Percentiles rank a stretch among this genome's conserved stretches.
Evolutionary conservation across 2,329 filamentous ascomycete genomes (phyloP).

Genomic region (Penicillium sp.): DNA sequence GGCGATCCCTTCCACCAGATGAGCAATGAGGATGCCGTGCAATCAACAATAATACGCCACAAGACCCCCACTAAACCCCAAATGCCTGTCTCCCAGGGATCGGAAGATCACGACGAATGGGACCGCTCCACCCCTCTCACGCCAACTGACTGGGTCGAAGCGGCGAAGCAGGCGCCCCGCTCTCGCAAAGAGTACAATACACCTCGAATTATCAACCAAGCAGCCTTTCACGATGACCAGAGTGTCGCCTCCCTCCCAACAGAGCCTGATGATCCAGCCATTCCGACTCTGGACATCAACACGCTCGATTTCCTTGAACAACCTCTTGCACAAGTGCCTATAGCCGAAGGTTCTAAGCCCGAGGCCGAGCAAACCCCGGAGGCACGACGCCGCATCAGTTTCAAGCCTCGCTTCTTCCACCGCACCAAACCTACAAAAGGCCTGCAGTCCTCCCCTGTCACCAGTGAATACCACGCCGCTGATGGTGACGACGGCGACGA

Average conservation of each 20-base stretch:
- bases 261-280: conserved; percentile 29
- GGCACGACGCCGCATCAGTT: conserved; percentile 37
- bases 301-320: conserved; percentile 35
- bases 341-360: conserved; percentile 21
- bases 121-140: conserved; percentile 38
- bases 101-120: conserved; percentile 5
- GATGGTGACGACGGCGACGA: conserved; percentile 31
- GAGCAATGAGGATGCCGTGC: conserved; percentile 23
- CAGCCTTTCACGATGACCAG: conserved; percentile 30
- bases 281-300: conserved; percentile 35
- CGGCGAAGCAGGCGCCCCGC: conserved; percentile 34
- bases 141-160: conserved; percentile 47
- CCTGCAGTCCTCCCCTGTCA: conserved; percentile 29
- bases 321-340: conserved; percentile 4
- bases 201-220: conserved; percentile 21
- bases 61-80: conserved; percentile 23
- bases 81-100: conserved; percentile 15
- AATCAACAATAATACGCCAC: conserved; percentile 26
- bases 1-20: conserved; percentile 26
- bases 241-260: conserved; percentile 31
- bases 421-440: conserved; percentile 31
- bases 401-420: conserved; percentile 40
- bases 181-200: conserved; percentile 19
- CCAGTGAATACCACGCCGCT: conserved; percentile 24
- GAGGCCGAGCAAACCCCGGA: conserved; percentile 23